These are phyloP conservation scores for Sarcodon sp. DNA, from an alignment of 768 basidiomycete species.

Conservation along the genomic window DNA sequence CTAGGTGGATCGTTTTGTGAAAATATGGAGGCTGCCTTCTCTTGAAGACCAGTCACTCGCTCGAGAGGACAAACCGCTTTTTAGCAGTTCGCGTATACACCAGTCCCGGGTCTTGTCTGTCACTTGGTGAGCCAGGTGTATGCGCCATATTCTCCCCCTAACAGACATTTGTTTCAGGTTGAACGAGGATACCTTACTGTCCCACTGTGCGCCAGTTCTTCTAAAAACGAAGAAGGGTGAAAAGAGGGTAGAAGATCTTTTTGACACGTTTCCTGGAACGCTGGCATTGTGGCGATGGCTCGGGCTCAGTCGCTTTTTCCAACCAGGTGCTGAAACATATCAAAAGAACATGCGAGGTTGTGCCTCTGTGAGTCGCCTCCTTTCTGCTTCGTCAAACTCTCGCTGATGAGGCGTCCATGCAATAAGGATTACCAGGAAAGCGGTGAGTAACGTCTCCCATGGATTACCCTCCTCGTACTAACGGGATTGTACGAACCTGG, in stretches of 20 bases:
- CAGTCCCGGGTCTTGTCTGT: conserved; percentile 52
- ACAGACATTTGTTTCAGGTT: conserved; percentile 30
- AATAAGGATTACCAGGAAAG: conserved; percentile 66
- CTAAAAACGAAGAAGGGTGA: conserved; percentile 7
- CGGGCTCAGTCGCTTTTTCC: conserved; percentile 51
- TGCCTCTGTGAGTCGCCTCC: conserved; percentile 34
- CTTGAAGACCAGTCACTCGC: conserved; percentile 24
- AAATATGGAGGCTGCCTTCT: conserved; percentile 56
- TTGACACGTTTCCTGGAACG: conserved; percentile 27
- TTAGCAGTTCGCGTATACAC: conserved; percentile 55
- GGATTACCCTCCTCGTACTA: background rate
- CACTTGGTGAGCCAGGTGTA: conserved; percentile 32
- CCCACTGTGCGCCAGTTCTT: conserved; percentile 16
- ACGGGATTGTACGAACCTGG: background rate
- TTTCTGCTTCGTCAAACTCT: background rate
- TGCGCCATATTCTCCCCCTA: background rate
- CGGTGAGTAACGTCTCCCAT: conserved; percentile 26
- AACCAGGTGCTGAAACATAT: conserved; percentile 22
- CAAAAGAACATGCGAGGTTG: conserved; percentile 38
- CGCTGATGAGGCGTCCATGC: background rate
- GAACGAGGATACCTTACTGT: conserved; percentile 27
- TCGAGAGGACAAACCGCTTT: conserved; percentile 67
- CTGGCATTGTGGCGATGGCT: conserved; percentile 61
- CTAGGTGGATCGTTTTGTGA: conserved; percentile 62
- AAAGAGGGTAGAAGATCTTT: conserved; percentile 6